A percentile compares a stretch with the other conserved stretches of the same genome.
phyloP scores from a whole-genome alignment of 2,329 filamentous ascomycete genomes.

The Raffaelea deltoideospora region DNA sequence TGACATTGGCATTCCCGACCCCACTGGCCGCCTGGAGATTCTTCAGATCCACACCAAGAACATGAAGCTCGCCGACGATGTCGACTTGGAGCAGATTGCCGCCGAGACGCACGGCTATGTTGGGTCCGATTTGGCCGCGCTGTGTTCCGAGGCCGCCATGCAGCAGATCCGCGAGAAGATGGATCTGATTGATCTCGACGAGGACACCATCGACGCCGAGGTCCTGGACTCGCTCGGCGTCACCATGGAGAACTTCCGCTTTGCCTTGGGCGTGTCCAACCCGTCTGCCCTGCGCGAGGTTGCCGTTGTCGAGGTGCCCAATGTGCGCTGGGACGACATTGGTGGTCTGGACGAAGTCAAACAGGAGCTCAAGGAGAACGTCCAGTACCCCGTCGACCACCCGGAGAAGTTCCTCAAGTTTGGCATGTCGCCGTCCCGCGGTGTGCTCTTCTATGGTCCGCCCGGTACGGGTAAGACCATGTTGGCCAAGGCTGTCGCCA shows the following conservation, averaged over 20 bases:
- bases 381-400: constrained; percentile 98
- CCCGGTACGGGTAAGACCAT: constrained; percentile 99
- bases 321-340: constrained; percentile 99
- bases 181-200: constrained; percentile 96
- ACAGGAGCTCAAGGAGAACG: constrained; percentile 96
- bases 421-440: constrained; percentile 89
- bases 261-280: constrained; percentile 94
- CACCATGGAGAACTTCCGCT: constrained; percentile 99
- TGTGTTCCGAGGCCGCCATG: constrained; percentile 98
- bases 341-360: constrained; percentile 97
- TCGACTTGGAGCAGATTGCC: constrained; percentile 92
- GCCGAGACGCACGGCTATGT: constrained; percentile 98
- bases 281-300: constrained; percentile 97
- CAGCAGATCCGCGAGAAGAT: constrained; percentile 99
- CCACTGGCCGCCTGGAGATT: constrained; percentile 95
- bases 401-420: constrained; percentile 99
- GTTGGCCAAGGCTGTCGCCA: constrained; percentile 97
- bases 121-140: constrained; percentile 92
- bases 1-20: constrained; percentile 95
- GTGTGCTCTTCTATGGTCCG: constrained; percentile 97
- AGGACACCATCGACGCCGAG: constrained; percentile 97
- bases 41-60: constrained; percentile 99
- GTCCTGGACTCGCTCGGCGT: constrained; percentile 96
- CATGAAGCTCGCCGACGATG: constrained; percentile 97
- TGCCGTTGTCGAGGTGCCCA: constrained; percentile 96